Base-by-base conservation (phyloP, 495 filamentous ascomycete species). In the Penicillium steckii region DNA sequence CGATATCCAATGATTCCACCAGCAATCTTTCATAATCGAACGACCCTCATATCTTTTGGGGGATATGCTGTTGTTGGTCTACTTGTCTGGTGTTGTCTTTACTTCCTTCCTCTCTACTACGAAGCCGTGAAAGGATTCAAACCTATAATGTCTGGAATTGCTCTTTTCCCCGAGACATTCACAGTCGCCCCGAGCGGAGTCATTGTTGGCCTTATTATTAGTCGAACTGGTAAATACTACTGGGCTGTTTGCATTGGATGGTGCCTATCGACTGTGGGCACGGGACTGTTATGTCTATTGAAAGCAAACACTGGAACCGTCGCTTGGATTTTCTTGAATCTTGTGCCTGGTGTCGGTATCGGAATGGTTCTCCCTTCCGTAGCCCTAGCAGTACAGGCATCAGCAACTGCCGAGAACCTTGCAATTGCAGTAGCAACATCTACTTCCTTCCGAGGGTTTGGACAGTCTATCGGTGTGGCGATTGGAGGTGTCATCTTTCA, bases 101-200 rank as follows among this genome's bases (percentile, higher is more conserved):
- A 74, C 71, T 63, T 70, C 69, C 44, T 81, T 42, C 68, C 72
- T 0, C 59, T 75, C 7, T 75, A 75, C 62, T 81, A 71, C 66
- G 70, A 82, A 51, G 73, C 67, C 21, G 77, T 79, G 24, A 74
- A 74, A 19, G 73, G 60, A 2, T 74, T 66, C 57, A 55, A 51
- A 0, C 70, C 77, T 1, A 74, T 79, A 17, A 45, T 75, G 8
- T 53, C 74, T 6, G 67, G 71, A 27, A 64, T 76, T 24, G 69
- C 72, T 0, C 60, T 77, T 17, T 76, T 76, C 58, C 65, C 69
- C 3, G 65, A 69, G 17, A 76, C 77, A 4, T 78, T 82, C 56
- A 80, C 79, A 15, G 59, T 80, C 1, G 65, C 64, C 1, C 67
- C 69, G 8, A 41, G 52, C 3, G 80, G 79, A 3, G 68, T 84